Percentiles rank a stretch among this genome's conserved stretches.
These are phyloP conservation scores for Coemansia sp. DNA, from an alignment of 371 early-diverging fungal species.

Conservation along the genomic window DNA sequence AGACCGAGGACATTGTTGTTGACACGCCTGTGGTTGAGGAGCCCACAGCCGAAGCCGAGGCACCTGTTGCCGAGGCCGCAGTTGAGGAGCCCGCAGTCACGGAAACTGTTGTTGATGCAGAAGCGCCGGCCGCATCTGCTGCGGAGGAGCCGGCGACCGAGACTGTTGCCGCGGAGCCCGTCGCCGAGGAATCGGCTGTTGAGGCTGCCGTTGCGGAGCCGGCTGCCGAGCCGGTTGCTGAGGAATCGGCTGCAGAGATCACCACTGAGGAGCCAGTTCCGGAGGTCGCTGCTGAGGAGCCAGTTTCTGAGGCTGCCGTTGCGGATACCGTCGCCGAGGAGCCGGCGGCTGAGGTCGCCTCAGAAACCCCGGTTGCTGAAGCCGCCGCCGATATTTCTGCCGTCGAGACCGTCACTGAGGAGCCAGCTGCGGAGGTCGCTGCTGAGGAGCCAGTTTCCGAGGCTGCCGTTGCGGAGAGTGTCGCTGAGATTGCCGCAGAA, in stretches of 20 bases:
- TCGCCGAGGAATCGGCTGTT: neutral
- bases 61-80: neutral
- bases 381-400: too few relatives aligned
- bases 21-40: neutral
- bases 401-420: too few relatives aligned
- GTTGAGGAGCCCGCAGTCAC: neutral
- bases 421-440: too few relatives aligned
- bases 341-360: too few relatives aligned
- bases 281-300: slow-evolving; percentile 4
- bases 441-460: too few relatives aligned
- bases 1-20: neutral
- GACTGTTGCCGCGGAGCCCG: neutral
- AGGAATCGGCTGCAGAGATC: slow-evolving; percentile 9
- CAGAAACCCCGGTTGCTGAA: too few relatives aligned
- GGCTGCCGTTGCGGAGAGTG: too few relatives aligned
- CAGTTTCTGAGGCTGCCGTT: slow-evolving; percentile 1
- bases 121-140: slow-evolving; percentile 2
- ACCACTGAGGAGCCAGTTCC: neutral
- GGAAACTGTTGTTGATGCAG: neutral
- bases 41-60: neutral
- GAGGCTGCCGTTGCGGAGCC: slow-evolving; percentile 1
- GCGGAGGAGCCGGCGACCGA: neutral
- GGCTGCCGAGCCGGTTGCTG: neutral
- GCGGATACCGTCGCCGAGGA: too few relatives aligned
- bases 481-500: too few relatives aligned